These are phyloP conservation scores for Solanum sitiens DNA, from an alignment of 257 asterid species.

Conservation along the genomic window DNA sequence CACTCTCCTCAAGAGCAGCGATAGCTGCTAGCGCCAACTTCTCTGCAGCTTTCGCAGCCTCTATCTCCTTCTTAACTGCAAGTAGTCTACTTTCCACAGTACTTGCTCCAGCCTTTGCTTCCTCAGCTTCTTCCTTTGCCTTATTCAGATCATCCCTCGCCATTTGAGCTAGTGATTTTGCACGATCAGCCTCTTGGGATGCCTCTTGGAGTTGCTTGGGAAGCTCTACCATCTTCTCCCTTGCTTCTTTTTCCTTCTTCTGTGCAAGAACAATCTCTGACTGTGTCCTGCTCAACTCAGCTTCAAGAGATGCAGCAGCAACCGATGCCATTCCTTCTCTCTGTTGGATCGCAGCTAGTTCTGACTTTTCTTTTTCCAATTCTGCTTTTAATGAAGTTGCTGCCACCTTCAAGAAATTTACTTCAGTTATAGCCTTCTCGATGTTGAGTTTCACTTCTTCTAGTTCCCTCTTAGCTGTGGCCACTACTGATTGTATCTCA, in stretches of 20 bases:
- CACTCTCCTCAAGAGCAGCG: slow-evolving; percentile 71
- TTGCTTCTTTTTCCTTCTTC: slow-evolving; percentile 55
- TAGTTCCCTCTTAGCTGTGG: slow-evolving; percentile 59
- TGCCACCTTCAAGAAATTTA: slow-evolving; percentile 56
- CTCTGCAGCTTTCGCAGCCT: slow-evolving; percentile 86
- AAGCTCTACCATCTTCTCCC: slow-evolving; percentile 64
- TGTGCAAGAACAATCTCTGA: slow-evolving; percentile 50
- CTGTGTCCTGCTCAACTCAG: slow-evolving; percentile 49
- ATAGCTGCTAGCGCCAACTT: slow-evolving; percentile 79
- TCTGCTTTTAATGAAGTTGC: slow-evolving; percentile 50
- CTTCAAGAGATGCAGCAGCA: slow-evolving; percentile 72
- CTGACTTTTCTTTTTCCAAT: slow-evolving; percentile 56
- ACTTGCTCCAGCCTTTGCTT: slow-evolving; percentile 54
- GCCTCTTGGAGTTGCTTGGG: slow-evolving; percentile 66
- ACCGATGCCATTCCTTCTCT: slow-evolving; percentile 85
- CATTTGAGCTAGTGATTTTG: slow-evolving; percentile 30
- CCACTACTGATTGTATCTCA: slow-evolving; percentile 41
- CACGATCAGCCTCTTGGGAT: slow-evolving; percentile 60
- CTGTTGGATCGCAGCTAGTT: slow-evolving; percentile 46
- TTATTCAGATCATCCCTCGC: slow-evolving; percentile 53
- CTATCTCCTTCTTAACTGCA: slow-evolving; percentile 81
- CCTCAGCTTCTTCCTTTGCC: slow-evolving; percentile 73
- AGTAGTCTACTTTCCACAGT: slow-evolving; percentile 56
- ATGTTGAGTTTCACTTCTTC: slow-evolving; percentile 63
- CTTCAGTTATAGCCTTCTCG: slow-evolving; percentile 51